phyloP scores from a whole-genome alignment of 2,329 filamentous ascomycete genomes.

The Penicillium sp. region DNA sequence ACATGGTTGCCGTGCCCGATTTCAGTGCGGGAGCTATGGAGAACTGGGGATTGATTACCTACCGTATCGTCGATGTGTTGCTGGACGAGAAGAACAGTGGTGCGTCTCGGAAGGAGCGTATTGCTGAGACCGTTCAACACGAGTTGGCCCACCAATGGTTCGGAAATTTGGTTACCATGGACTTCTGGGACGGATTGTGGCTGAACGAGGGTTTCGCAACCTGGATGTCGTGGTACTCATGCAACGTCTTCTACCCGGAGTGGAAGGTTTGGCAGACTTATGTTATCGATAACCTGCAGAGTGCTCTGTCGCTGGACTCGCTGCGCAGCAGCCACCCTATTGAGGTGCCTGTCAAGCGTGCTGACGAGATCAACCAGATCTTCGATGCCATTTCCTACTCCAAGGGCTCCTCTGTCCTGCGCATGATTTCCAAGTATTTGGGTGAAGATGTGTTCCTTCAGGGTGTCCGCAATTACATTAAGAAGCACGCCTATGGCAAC shows the following conservation, averaged over 20 bases:
- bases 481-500: constrained; percentile 96
- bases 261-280: constrained; percentile 98
- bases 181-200: constrained; percentile 98
- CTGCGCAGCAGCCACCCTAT: constrained; percentile 93
- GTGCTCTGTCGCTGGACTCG: constrained; percentile 81
- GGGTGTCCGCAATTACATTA: constrained; percentile 83
- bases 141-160: constrained; percentile 98
- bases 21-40: constrained; percentile 97
- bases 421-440: constrained; percentile 95
- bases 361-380: constrained; percentile 96
- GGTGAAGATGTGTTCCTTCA: constrained; percentile 92
- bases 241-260: constrained; percentile 92
- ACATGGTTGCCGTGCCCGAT: constrained; percentile 93
- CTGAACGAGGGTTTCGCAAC: constrained; percentile 91
- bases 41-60: constrained; percentile 96
- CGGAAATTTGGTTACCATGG: constrained; percentile 95
- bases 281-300: constrained; percentile 86
- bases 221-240: constrained; percentile 91
- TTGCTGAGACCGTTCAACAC: constrained; percentile 94
- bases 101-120: constrained; percentile 83
- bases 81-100: constrained; percentile 89
- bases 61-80: constrained; percentile 85
- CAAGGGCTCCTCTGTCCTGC: constrained; percentile 90
- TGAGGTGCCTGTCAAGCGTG: constrained; percentile 90
- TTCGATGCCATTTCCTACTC: constrained; percentile 98